Conservation (phyloP, 2,329 filamentous ascomycete species). For the Cadophora luteo-olivacea region DNA sequence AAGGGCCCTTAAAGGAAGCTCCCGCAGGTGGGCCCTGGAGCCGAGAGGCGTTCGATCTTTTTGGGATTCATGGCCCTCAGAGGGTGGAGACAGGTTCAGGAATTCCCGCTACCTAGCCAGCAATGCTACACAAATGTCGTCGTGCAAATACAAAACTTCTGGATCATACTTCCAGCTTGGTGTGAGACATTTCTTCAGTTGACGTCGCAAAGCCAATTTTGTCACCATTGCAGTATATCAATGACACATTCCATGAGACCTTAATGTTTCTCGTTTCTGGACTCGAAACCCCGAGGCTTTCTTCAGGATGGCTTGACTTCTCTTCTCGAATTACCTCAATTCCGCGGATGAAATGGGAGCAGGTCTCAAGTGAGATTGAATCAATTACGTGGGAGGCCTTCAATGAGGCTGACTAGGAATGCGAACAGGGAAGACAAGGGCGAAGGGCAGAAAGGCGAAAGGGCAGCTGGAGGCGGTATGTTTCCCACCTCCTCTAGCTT, state of each 20-base stretch:
- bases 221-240: not conserved
- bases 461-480: not conserved
- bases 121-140: not conserved
- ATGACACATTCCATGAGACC: not conserved
- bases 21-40: conserved; percentile 43
- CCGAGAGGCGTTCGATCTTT: conserved; percentile 46
- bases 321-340: not conserved
- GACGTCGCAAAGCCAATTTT: not conserved
- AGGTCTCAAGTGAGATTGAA: conserved; percentile 3
- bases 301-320: not conserved
- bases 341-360: not conserved
- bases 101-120: not conserved
- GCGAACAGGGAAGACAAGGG: not conserved
- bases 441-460: conserved; percentile 1
- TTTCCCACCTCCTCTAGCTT: not conserved
- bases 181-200: not conserved
- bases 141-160: no score
- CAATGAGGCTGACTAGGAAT: conserved; percentile 5
- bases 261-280: not conserved
- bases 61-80: conserved; percentile 40
- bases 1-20: conserved; percentile 4
- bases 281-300: not conserved
- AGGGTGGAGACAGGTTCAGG: conserved; percentile 18
- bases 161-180: not conserved
- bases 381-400: conserved; percentile 8